Base-by-base conservation (phyloP, 1,284 basidiomycete species). In the Rhodotorula sp. region DNA sequence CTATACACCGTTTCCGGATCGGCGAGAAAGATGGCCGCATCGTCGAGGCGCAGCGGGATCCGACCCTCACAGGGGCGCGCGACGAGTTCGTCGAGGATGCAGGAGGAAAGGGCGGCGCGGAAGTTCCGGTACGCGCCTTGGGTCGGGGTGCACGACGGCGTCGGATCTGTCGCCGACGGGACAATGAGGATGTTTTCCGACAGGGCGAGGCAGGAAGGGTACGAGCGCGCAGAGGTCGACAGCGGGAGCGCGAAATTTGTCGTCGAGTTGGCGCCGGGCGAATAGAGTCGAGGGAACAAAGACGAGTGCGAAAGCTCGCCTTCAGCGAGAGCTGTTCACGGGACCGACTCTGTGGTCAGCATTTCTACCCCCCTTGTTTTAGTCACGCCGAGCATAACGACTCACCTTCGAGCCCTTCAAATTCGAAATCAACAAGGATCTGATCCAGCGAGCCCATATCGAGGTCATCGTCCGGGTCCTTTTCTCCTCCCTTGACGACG, bases 201-300 rank as follows among this genome's bases (percentile, higher is more conserved):
- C 19, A 75, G 58, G 8, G 64, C 28, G 52, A 75, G 66, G 12
- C 58, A 62, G 10, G 74, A 75, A 6, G 71, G 74, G 26, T 67
- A 73, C 5, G 60, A 23, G 12, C 48, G 31, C 28, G 67, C 60
- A 31, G 64, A 23, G 21, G 43, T 18, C 18, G 67, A 26, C 10
- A 52, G 38, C 5, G 66, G 60, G 6, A 62, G 26, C 26, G 56
- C 6, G 65, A n/a, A 56, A 43, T 55, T 5, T n/a, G 62, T 15
- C 2, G 52, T 3, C 31, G 64, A 19, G 1, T 28, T 21, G 8
- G 66, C 16, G 4, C 5, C 18, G 26, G 68, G 10, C 0, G 62
- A 21, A 58, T 76, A 76, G 6, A 72, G 64, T 2, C 61, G 63
- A 5, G 75, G 72, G 60, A 69, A 72, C 34, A 76, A 57, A 19